phyloP scores from a whole-genome alignment of 345 rosid species.

The Dovyalis caffra region DNA sequence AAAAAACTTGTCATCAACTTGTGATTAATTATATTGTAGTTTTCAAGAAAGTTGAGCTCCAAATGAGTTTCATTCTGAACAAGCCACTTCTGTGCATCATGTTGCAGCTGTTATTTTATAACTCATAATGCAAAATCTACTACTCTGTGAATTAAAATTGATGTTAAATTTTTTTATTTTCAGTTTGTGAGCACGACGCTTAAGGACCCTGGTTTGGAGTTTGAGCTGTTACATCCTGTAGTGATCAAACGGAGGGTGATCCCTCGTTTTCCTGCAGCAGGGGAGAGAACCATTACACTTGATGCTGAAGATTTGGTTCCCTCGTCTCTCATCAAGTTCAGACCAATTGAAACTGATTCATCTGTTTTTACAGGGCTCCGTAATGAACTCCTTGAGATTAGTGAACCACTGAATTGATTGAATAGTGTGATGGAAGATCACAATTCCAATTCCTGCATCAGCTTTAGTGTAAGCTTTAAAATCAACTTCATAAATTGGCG shows the following conservation, averaged over 20 bases:
- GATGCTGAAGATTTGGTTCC: constrained; percentile 88
- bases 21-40: neutral
- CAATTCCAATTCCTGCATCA: neutral
- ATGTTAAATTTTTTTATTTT: neutral
- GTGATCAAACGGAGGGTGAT: constrained; percentile 63
- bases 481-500: neutral
- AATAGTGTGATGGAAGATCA: neutral
- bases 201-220: constrained; percentile 82
- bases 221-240: constrained; percentile 70
- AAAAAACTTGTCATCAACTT: neutral
- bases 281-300: constrained; percentile 56
- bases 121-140: neutral
- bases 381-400: constrained; percentile 50
- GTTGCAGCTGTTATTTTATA: neutral
- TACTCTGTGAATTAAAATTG: neutral
- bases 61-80: neutral
- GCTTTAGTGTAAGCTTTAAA: neutral
- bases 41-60: neutral
- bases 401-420: constrained; percentile 23
- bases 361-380: constrained; percentile 69
- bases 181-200: constrained; percentile 85
- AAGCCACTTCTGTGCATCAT: neutral
- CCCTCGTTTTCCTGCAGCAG: constrained; percentile 48
- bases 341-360: constrained; percentile 61
- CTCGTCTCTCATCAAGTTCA: constrained; percentile 79